These are phyloP conservation scores for Umbilicus rupestris DNA, from an alignment of 164 flowering plant species.

Conservation along the genomic window DNA sequence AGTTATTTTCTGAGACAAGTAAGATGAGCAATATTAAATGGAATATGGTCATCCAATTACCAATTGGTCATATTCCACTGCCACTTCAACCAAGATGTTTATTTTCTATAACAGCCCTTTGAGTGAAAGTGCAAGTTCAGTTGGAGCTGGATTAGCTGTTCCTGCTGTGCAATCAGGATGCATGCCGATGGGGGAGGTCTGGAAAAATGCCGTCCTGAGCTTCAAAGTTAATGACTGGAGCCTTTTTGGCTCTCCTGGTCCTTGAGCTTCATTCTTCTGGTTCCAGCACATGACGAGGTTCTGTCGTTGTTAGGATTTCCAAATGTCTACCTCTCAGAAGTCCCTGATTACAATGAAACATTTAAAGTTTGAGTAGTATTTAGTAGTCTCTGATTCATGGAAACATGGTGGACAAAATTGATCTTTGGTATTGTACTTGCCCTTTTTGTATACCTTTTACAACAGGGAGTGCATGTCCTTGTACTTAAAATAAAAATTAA, in stretches of 20 bases:
- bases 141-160: conserved; percentile 59
- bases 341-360: too few relatives aligned
- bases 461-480: too few relatives aligned
- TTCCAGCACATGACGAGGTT: too few relatives aligned
- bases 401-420: too few relatives aligned
- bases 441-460: too few relatives aligned
- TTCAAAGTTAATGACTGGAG: conserved; percentile 84
- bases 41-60: too few relatives aligned
- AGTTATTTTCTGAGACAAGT: neutral
- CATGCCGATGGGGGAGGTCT: conserved; percentile 59
- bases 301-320: too few relatives aligned
- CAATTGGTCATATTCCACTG: neutral
- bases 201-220: conserved; percentile 48
- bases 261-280: neutral
- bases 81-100: too few relatives aligned
- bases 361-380: too few relatives aligned
- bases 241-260: conserved; percentile 38
- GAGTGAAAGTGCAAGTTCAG: conserved; percentile 62
- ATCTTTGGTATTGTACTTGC: too few relatives aligned
- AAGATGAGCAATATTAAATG: neutral
- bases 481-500: neutral
- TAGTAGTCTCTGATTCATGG: too few relatives aligned
- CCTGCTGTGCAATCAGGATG: conserved; percentile 57
- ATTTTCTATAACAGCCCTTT: conserved; percentile 48
- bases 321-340: too few relatives aligned